Conservation (phyloP, 1,284 basidiomycete species). For the Cutaneotrichosporon sp. region DNA sequence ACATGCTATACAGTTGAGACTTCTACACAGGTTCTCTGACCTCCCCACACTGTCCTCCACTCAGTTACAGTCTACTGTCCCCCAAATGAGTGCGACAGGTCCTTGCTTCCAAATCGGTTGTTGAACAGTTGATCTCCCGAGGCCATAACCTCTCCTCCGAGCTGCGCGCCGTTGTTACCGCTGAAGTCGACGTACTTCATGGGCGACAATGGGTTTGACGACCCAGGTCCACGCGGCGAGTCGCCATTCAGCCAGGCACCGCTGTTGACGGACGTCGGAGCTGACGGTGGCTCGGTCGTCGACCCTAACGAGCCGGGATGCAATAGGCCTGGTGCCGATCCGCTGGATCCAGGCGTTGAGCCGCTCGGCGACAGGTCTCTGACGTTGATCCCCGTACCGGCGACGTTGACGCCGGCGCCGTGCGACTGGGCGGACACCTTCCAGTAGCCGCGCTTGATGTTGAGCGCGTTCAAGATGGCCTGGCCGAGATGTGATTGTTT, state of each 20-base stretch:
- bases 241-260: neutral
- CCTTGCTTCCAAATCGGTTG: neutral
- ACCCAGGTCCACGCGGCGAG: neutral
- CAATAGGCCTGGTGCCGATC: slow-evolving; percentile 2
- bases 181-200: slow-evolving; percentile 13
- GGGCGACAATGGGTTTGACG: slow-evolving; percentile 3
- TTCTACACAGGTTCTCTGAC: neutral
- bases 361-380: slow-evolving; percentile 1
- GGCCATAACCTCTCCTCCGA: neutral
- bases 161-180: neutral
- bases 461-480: slow-evolving; percentile 44
- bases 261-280: neutral
- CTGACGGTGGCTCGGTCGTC: neutral
- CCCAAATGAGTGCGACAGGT: neutral
- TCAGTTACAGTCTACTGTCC: neutral
- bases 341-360: neutral
- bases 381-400: neutral
- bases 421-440: slow-evolving; percentile 5
- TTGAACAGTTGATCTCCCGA: neutral
- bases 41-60: neutral
- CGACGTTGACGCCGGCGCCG: neutral
- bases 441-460: slow-evolving; percentile 51
- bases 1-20: neutral
- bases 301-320: neutral
- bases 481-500: slow-evolving; percentile 37